These are phyloP conservation scores for Pseudopediastrum boryanum DNA, from an alignment of 139 green algal species.

Conservation along the genomic window DNA sequence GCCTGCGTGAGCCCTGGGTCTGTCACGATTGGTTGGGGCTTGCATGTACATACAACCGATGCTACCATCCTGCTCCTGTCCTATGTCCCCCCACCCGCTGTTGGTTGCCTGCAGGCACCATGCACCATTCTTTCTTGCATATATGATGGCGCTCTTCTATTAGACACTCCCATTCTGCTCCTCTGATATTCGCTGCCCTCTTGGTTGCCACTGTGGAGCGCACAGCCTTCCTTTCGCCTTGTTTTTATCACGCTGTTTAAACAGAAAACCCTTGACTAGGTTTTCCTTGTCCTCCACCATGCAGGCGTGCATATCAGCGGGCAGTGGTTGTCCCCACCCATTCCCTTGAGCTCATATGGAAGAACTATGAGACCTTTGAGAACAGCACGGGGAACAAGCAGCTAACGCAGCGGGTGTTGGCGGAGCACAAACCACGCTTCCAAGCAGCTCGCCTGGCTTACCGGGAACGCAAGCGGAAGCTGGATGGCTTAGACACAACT, in stretches of 20 bases:
- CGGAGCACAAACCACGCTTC: conserved; percentile 84
- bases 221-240: background rate
- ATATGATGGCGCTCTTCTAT: too few relatives aligned
- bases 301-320: conserved; percentile 76
- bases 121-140: background rate
- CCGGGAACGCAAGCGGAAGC: conserved; percentile 34
- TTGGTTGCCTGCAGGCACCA: too few relatives aligned
- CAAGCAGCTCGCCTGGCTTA: conserved; percentile 59
- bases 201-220: background rate
- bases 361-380: conserved; percentile 90
- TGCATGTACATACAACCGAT: too few relatives aligned
- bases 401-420: conserved; percentile 64
- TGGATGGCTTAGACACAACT: conserved; percentile 55
- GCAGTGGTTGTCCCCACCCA: conserved; percentile 79
- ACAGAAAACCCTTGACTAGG: background rate
- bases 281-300: background rate
- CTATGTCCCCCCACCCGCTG: too few relatives aligned
- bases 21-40: too few relatives aligned
- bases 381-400: conserved; percentile 29
- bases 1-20: too few relatives aligned
- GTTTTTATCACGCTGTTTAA: background rate
- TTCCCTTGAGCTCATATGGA: conserved; percentile 85
- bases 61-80: too few relatives aligned
- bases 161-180: too few relatives aligned
- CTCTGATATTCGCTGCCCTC: too few relatives aligned